Percentiles rank a stretch among this genome's conserved stretches.
phyloP scores from a whole-genome alignment of 192 early-diverging fungal species.

The Umbelopsis vinacea region DNA sequence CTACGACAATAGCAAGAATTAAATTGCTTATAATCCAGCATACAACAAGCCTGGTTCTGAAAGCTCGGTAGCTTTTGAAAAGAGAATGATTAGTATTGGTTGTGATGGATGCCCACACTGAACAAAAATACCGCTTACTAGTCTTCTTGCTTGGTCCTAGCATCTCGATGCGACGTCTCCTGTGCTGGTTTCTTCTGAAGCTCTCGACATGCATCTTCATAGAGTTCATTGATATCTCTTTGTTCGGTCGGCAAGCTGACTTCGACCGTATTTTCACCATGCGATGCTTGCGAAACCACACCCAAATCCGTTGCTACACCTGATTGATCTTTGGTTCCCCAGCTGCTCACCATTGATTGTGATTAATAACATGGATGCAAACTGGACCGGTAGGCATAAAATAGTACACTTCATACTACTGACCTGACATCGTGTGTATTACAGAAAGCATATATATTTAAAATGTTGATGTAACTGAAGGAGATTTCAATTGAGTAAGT shows the following conservation, averaged over 20 bases:
- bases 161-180: slow-evolving; percentile 53
- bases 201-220: slow-evolving; percentile 69
- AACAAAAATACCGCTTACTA: slow-evolving; percentile 42
- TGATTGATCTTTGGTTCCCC: slow-evolving; percentile 92
- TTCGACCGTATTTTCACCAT: slow-evolving; percentile 65
- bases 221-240: slow-evolving; percentile 74
- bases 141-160: slow-evolving; percentile 81
- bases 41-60: slow-evolving; percentile 81
- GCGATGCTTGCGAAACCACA: slow-evolving; percentile 60
- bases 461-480: slow-evolving; percentile 77
- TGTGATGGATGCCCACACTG: background rate
- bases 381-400: background rate
- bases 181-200: slow-evolving; percentile 52
- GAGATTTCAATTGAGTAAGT: background rate
- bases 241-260: slow-evolving; percentile 74
- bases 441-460: slow-evolving; percentile 91
- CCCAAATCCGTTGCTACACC: slow-evolving; percentile 69
- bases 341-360: slow-evolving; percentile 50
- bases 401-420: background rate
- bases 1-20: slow-evolving; percentile 70
- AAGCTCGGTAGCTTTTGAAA: slow-evolving; percentile 65
- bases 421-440: slow-evolving; percentile 89
- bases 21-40: slow-evolving; percentile 84
- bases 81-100: background rate
- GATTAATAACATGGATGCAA: background rate